Conservation (phyloP, 305 asterid species). For the Fraxinus greggii region DNA sequence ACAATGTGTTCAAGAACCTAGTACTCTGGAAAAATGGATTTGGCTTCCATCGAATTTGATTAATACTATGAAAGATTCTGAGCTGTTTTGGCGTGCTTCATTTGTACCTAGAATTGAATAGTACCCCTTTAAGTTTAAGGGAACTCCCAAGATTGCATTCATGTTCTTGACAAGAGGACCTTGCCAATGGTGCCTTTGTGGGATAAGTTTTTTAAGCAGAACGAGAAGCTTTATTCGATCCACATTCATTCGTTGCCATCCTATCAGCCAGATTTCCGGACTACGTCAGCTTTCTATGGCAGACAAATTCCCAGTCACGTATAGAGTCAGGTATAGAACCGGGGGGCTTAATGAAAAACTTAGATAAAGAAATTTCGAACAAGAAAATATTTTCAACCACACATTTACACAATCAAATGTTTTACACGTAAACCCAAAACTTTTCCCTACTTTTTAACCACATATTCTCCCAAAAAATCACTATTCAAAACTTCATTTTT, state of each 20-base stretch:
- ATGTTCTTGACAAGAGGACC: constrained; percentile 95
- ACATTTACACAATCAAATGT: not conserved
- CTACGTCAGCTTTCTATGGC: constrained; percentile 64
- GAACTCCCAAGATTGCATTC: constrained; percentile 84
- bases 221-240: constrained; percentile 60
- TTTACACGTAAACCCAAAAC: not conserved
- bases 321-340: too few relatives aligned
- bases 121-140: constrained; percentile 60
- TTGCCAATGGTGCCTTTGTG: constrained; percentile 82
- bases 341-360: too few relatives aligned
- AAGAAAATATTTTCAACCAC: not conserved
- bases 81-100: constrained; percentile 85
- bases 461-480: not conserved
- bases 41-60: constrained; percentile 59
- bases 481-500: not conserved
- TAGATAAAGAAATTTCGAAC: too few relatives aligned
- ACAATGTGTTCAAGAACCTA: constrained; percentile 38
- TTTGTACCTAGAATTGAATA: constrained; percentile 53
- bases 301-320: constrained; percentile 94
- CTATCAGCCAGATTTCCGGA: constrained; percentile 50
- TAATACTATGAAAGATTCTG: constrained; percentile 73
- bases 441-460: not conserved
- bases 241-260: constrained; percentile 82
- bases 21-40: constrained; percentile 51
- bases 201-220: constrained; percentile 85